Base-by-base conservation (phyloP, 352 stramenopile genomes). In the Phytophthora fragariae region DNA sequence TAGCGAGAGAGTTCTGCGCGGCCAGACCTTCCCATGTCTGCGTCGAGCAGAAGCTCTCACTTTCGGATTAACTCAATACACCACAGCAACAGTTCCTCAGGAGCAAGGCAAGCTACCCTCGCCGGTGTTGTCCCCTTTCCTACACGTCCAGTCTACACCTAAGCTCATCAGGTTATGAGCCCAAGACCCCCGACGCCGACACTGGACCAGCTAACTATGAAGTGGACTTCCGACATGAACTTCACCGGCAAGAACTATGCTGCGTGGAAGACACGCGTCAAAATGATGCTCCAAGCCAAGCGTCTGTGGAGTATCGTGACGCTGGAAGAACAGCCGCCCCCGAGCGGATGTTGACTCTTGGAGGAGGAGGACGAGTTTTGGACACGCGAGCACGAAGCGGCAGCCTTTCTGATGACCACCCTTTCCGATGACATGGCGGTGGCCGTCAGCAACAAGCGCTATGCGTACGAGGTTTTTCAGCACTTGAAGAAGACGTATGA, bases 191-290 rank as follows among this genome's bases (percentile, higher is more conserved):
- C 47, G 47, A 12, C 47, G 19, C 19, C 29, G 47, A 54, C 47
- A 12, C 47, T 12, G n/a, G n/a, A 54, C 19, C 17, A 49, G 27
- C 41, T 14, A 27, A 54, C 57, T 8, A 63, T 54, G 39, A 63
- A 54, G 57, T 41, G 24, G 57, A 63, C 37, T 7, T 44, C 21
- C 7, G 41, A 47, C 8, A 69, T 57, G 39, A 69, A 59, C 41
- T 69, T 69, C 62, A 57, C 37, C 19, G 41, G 53, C 8, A 57
- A 59, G 21, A 71, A 71, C 55, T 44, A 71, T 44, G 46, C 65
- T 17, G n/a, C 57, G 5, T 65, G 56, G 65, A 72, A 72, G 19
- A 19, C 41, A 15, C 56, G 49, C 1, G 31, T 65, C 5, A 53
- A 61, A 41, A 29, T 37, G 14, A 17, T 35, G 7, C 44, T 65